These are phyloP conservation scores for Hericium erinaceus DNA, from an alignment of 768 basidiomycete species.

Conservation along the genomic window DNA sequence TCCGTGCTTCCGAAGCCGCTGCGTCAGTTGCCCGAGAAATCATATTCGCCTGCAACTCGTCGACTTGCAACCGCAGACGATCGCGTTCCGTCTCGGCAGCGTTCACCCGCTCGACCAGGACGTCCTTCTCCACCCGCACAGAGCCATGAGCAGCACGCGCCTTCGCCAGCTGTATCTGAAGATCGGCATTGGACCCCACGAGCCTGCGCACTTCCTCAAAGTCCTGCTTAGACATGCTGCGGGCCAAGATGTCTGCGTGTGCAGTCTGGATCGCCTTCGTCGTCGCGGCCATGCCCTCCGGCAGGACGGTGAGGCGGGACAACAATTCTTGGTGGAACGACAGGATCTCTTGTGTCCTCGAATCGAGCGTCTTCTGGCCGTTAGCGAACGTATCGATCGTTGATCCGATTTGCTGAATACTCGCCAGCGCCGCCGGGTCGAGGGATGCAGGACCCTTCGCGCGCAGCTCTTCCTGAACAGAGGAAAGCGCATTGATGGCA, in stretches of 20 bases:
- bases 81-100: slow-evolving; percentile 61
- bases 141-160: slow-evolving; percentile 72
- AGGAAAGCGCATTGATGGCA: slow-evolving; percentile 35
- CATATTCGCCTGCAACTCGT: slow-evolving; percentile 39
- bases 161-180: slow-evolving; percentile 65
- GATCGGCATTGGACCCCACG: slow-evolving; percentile 45
- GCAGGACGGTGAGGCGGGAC: slow-evolving; percentile 48
- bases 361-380: slow-evolving; percentile 40
- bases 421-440: slow-evolving; percentile 8
- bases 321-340: slow-evolving; percentile 42
- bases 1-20: slow-evolving; percentile 37
- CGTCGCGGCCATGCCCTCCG: slow-evolving; percentile 45
- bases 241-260: slow-evolving; percentile 54
- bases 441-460: slow-evolving; percentile 12
- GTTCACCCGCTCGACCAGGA: slow-evolving; percentile 51
- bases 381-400: slow-evolving; percentile 38
- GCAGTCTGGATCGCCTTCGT: slow-evolving; percentile 48
- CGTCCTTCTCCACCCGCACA: slow-evolving; percentile 75
- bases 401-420: slow-evolving; percentile 36
- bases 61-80: slow-evolving; percentile 41
- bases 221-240: slow-evolving; percentile 50
- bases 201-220: slow-evolving; percentile 60
- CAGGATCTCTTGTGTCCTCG: slow-evolving; percentile 40
- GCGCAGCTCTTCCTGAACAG: slow-evolving; percentile 18
- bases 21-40: slow-evolving; percentile 37